Base-by-base conservation (phyloP, 495 filamentous ascomycete species). In the Penicillium simplicissimum region DNA sequence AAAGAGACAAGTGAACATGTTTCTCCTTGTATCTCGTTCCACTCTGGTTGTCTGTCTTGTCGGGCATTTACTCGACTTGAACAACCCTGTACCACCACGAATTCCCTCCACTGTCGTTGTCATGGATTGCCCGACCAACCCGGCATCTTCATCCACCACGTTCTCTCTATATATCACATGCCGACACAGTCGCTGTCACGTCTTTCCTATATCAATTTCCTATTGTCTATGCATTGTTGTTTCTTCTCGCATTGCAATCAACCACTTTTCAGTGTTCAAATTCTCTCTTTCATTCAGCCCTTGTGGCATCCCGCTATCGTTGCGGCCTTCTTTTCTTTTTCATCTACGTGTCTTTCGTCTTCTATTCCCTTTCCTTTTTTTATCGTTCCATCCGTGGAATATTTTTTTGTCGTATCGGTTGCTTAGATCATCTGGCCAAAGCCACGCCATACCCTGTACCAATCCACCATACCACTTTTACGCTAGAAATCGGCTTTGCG, bases 301-400 rank as follows among this genome's bases (percentile, higher is more conserved):
- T 8, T 14, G 43, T 21, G 21, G n/a, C 15, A 23, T 13, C 43
- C 9, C 43, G 43, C 43, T 23, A 3, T 9, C 8, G 13, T 47
- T 7, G 43, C 43, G 43, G 43, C 43, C 43, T 13, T 47, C 13
- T 13, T 42, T 42, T 42, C 7, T 13, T 11, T 13, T 23, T 11
- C 19, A 21, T 45, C 8, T 45, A 8, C n/a, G 5, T 10, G 17
- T 45, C 17, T 45, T 9, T 23, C 17, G 31, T 17, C 11, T 40
- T 19, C 43, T 28, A 53, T 51, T 19, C 42, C 64, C 69, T 67
- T 53, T 42, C 10, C 14, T 42, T 36, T 37, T 37, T 11, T 13
- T 42, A 40, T 7, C 4, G 1, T 55, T 40, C 28, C 28, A 4
- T 31, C 28, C 6, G 4, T 31, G 28, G 28, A 31, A 31, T 4